Percentiles rank a stretch among this genome's conserved stretches.
Conservation (phyloP, 768 basidiomycete genomes). For the Gloeostereum incarnatum region DNA sequence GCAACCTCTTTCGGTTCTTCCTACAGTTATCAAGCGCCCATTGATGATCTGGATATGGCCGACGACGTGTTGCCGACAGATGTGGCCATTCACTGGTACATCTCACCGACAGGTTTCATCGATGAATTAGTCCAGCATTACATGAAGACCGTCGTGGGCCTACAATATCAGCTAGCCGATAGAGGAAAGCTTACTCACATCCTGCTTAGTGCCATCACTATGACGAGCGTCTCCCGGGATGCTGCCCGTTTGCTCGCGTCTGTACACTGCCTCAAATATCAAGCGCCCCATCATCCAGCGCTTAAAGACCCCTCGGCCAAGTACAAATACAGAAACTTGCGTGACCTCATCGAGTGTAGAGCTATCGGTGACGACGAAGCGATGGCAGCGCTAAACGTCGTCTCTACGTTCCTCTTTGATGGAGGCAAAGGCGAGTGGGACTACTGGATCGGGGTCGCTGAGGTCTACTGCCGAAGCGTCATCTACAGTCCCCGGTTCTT, state of each 20-base stretch:
- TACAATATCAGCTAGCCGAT: slow-evolving; percentile 67
- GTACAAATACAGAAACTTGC: slow-evolving; percentile 16
- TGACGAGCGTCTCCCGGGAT: slow-evolving; percentile 35
- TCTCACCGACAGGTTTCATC: slow-evolving; percentile 12
- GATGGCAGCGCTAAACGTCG: slow-evolving; percentile 67
- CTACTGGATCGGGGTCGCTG: slow-evolving; percentile 54
- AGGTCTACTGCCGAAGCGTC: slow-evolving; percentile 39
- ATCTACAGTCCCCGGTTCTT: slow-evolving; percentile 27
- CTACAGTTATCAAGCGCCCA: no score
- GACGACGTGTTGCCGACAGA: no score
- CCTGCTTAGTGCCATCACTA: slow-evolving; percentile 43
- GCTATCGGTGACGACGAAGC: slow-evolving; percentile 53
- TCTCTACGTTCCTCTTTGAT: slow-evolving; percentile 71
- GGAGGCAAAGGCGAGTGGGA: slow-evolving; percentile 69
- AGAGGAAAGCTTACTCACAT: slow-evolving; percentile 29
- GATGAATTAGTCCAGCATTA: slow-evolving; percentile 34
- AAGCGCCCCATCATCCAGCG: slow-evolving; percentile 12
- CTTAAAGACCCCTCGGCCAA: slow-evolving; percentile 16
- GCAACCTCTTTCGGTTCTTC: no score
- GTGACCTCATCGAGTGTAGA: slow-evolving; percentile 13
- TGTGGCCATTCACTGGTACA: neutral
- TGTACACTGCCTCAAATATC: slow-evolving; percentile 34
- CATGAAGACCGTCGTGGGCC: slow-evolving; percentile 48
- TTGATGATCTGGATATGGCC: no score
- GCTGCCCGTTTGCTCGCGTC: slow-evolving; percentile 57